Conservation (phyloP, 1,284 basidiomycete genomes). For the Phellinidium pouzarii region DNA sequence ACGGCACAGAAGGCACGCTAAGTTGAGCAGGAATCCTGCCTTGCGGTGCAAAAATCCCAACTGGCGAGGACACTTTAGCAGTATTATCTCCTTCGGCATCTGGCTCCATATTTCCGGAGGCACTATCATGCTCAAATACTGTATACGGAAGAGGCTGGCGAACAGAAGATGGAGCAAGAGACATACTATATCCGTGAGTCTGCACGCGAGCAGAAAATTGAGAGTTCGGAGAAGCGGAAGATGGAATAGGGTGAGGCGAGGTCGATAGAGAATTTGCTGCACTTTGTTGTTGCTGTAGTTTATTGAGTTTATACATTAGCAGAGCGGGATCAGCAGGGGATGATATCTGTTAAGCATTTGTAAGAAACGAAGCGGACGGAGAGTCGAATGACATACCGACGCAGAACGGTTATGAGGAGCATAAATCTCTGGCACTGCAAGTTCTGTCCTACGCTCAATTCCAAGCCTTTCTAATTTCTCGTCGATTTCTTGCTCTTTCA, state of each 20-base stretch:
- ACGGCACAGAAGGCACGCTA: conserved; percentile 36
- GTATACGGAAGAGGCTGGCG: conserved; percentile 37
- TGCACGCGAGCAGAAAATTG: conserved; percentile 37
- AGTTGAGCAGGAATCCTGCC: conserved; percentile 49
- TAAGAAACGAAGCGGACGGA: neutral
- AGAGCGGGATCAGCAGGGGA: conserved; percentile 77
- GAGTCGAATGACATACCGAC: conserved; percentile 48
- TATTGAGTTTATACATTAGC: conserved; percentile 73
- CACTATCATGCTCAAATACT: conserved; percentile 42
- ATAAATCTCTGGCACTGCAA: conserved; percentile 43
- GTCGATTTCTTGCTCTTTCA: conserved; percentile 65
- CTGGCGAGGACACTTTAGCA: neutral
- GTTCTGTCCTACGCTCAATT: conserved; percentile 55
- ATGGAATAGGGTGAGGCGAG: conserved; percentile 55
- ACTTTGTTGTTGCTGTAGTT: conserved; percentile 66
- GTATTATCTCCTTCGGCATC: conserved; percentile 19
- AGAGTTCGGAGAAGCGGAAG: conserved; percentile 46
- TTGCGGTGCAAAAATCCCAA: conserved; percentile 50
- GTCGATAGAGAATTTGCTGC: conserved; percentile 50
- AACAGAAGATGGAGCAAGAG: conserved; percentile 45
- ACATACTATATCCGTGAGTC: conserved; percentile 66
- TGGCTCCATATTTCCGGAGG: conserved; percentile 37
- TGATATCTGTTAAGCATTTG: conserved; percentile 52
- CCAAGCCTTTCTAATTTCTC: conserved; percentile 73
- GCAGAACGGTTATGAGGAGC: conserved; percentile 72